A percentile compares a stretch with the other conserved stretches of the same genome.
These are phyloP conservation scores for Aspergillus uvarum DNA, from an alignment of 2,329 filamentous ascomycete species.

Conservation along the genomic window DNA sequence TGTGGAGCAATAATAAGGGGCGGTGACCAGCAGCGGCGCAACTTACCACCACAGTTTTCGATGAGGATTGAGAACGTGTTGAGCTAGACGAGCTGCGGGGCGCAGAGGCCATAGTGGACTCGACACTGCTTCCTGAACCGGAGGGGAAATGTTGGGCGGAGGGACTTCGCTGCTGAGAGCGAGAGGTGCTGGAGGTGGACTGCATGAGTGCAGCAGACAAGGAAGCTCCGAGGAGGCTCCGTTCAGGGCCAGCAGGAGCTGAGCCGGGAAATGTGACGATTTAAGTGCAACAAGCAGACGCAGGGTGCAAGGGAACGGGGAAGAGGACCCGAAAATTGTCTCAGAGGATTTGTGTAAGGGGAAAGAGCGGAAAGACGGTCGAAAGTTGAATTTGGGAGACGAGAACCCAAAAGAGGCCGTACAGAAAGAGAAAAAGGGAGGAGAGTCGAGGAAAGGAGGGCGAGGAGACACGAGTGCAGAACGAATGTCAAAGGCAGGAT, in stretches of 20 bases:
- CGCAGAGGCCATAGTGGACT: constrained; percentile 53
- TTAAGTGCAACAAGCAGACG: constrained; percentile 11
- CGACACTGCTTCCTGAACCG: constrained; percentile 51
- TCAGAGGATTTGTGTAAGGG: constrained; percentile 14
- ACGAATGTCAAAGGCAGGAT: background rate
- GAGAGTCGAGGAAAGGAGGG: background rate
- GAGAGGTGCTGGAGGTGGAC: constrained; percentile 20
- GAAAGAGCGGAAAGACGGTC: constrained; percentile 10
- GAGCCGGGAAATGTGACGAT: background rate
- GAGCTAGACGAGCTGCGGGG: constrained; percentile 67
- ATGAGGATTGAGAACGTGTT: constrained; percentile 57
- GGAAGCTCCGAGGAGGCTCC: constrained; percentile 4
- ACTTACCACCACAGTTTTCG: constrained; percentile 61
- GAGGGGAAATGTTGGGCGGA: constrained; percentile 29
- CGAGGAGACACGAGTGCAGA: background rate
- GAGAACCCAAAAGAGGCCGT: constrained; percentile 5
- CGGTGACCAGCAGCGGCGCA: background rate
- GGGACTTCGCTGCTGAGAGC: constrained; percentile 51
- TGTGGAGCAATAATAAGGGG: constrained; percentile 4
- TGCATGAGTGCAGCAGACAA: constrained; percentile 20
- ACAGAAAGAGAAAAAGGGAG: background rate
- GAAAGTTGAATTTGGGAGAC: background rate
- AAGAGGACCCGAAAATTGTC: constrained; percentile 15
- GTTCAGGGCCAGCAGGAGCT: background rate
- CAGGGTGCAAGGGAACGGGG: constrained; percentile 13